phyloP scores from a whole-genome alignment of 768 basidiomycete genomes.

The Rhizopogon roseolus region DNA sequence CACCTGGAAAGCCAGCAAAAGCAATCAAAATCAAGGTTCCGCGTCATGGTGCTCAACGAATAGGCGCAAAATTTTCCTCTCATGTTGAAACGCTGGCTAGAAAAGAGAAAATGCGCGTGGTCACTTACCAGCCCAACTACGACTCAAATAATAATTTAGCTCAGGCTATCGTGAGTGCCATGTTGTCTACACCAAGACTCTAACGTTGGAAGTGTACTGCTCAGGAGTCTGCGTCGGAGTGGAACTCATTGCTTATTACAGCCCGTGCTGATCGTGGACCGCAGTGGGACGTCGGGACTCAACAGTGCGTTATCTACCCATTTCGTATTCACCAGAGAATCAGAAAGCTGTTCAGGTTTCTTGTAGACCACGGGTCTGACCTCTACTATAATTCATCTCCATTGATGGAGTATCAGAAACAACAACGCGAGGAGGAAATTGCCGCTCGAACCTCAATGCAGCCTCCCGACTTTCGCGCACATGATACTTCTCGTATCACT shows the following conservation, averaged over 20 bases:
- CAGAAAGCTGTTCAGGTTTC: conserved; percentile 45
- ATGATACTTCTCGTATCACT: conserved; percentile 27
- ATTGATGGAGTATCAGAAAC: conserved; percentile 48
- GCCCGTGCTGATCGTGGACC: conserved; percentile 81
- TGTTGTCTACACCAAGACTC: not conserved
- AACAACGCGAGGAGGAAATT: conserved; percentile 26
- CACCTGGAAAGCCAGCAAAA: conserved; percentile 45
- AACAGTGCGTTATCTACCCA: conserved; percentile 52
- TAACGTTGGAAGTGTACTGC: not conserved
- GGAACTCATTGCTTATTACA: conserved; percentile 77
- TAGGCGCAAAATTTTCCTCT: conserved; percentile 56
- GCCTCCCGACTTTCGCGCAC: conserved; percentile 25
- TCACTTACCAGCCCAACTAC: conserved; percentile 49
- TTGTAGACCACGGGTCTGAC: conserved; percentile 68
- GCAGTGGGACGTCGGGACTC: conserved; percentile 85
- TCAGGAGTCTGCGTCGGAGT: conserved; percentile 76
- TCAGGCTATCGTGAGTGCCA: conserved; percentile 58
- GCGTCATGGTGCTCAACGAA: conserved; percentile 68
- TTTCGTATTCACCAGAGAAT: not conserved
- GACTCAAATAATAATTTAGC: conserved; percentile 44
- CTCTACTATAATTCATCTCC: conserved; percentile 70
- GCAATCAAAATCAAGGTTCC: conserved; percentile 64
- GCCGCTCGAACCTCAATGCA: conserved; percentile 24
- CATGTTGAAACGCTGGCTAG: conserved; percentile 56
- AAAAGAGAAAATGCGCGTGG: conserved; percentile 46